Conservation (phyloP, 1,284 basidiomycete species). For the Trametes pubescens region DNA sequence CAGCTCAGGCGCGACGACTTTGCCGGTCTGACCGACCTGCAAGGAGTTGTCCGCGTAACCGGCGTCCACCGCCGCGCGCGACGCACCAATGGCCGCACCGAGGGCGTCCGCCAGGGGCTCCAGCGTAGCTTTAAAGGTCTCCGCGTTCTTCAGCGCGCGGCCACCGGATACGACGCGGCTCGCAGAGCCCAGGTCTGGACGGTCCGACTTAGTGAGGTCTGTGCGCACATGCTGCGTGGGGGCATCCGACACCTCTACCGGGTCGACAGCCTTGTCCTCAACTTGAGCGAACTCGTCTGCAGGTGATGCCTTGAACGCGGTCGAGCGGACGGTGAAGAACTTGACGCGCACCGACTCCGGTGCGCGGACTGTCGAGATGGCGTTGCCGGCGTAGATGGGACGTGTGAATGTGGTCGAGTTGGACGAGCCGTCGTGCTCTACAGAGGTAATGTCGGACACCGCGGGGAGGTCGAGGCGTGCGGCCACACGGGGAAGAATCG, state of each 20-base stretch:
- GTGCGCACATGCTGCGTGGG: constrained; percentile 86
- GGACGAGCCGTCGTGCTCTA: constrained; percentile 79
- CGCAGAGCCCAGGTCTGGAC: constrained; percentile 93
- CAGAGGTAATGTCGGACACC: constrained; percentile 90
- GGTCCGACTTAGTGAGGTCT: constrained; percentile 88
- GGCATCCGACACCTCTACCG: constrained; percentile 68
- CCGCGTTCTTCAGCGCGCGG: constrained; percentile 93
- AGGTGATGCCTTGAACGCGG: constrained; percentile 86
- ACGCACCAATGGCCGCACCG: constrained; percentile 96
- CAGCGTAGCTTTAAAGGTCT: constrained; percentile 89
- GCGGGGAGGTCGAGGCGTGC: constrained; percentile 87
- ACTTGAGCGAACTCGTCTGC: constrained; percentile 59
- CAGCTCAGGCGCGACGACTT: constrained; percentile 93
- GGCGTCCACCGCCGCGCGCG: constrained; percentile 96
- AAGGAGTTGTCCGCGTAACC: constrained; percentile 98
- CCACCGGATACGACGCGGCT: constrained; percentile 94
- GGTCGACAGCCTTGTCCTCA: constrained; percentile 70
- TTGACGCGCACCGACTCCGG: constrained; percentile 81
- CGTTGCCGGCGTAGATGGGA: constrained; percentile 98
- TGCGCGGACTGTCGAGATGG: constrained; percentile 92
- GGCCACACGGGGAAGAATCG: constrained; percentile 88
- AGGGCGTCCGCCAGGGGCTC: constrained; percentile 95
- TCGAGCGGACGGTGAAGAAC: constrained; percentile 96
- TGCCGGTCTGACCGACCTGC: constrained; percentile 99
- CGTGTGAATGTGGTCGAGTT: constrained; percentile 86